Base-by-base conservation (phyloP, 257 asterid genomes). In the Ilex asprella region DNA sequence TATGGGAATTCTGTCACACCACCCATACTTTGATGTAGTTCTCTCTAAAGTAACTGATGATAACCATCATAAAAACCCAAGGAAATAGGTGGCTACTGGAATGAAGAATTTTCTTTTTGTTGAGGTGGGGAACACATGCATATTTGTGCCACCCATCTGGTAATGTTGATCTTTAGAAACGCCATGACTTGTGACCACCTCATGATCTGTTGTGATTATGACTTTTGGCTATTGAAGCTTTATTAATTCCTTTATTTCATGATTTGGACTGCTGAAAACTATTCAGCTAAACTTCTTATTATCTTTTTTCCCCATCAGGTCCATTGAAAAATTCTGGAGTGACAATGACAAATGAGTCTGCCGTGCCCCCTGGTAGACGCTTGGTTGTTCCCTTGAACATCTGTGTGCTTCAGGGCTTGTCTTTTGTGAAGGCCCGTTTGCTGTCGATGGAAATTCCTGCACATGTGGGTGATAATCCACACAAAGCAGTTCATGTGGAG, bases 371-470 rank as follows among this genome's bases (percentile, higher is more conserved):
- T 46, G 99, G 99, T 53, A 87, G 99, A 73, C 95, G 97, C 58
- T 71, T 89, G 75, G 79, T 85, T 57, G 75, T 93, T 77, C 96
- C 97, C 74, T 70, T 93, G 69, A 93, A 83, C 74, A 77, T 93
- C 72, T 87, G 95, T 67, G 95, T 93, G 32, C 64, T 84, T 61
- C 95, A 79, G 80, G 95, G 99, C 39, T 74, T 93, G 61, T 87
- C 95, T 46, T 86, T 89, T 68, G 89, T 89, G 47, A 93, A 89
- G 73, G 97, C 96, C 65, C 97, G 99, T 66, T 66, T 93, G 79
- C 81, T 93, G 46, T 89, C 99, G 21, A 89, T 93, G 99, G 99
- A 93, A 67, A 89, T 93, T 69, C 99, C 99, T 58, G 97, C 97
- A 30, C 88, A 81, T 16, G 86, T 92, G 66, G 95, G 91, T 70